A percentile compares a stretch with the other conserved stretches of the same genome.
phyloP scores from a whole-genome alignment of 352 stramenopile genomes.

The Pythium scleroteichum region DNA sequence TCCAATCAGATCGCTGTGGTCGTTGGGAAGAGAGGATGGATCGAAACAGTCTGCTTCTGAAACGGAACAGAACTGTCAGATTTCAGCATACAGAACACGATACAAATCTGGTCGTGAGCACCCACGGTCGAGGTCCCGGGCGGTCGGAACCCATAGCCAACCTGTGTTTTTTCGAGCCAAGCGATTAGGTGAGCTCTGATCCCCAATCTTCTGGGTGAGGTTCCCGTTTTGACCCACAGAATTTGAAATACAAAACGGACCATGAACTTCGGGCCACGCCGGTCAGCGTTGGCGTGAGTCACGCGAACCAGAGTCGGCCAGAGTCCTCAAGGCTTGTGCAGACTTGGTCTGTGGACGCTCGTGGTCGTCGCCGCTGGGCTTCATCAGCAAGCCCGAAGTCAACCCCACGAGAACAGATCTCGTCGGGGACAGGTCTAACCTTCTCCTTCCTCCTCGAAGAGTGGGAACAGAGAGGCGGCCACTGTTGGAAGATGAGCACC shows the following conservation, averaged over 20 bases:
- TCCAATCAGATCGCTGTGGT: conserved; percentile 13
- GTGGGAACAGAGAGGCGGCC: no score
- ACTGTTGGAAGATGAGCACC: no score
- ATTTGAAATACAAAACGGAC: conserved; percentile 4
- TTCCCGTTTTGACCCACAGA: not conserved
- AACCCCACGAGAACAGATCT: no score
- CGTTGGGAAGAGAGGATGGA: conserved; percentile 1
- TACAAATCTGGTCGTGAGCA: conserved; percentile 11
- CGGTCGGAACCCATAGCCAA: not conserved
- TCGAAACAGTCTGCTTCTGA: conserved; percentile 15
- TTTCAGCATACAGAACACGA: conserved; percentile 22
- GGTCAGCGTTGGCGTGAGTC: conserved; percentile 1
- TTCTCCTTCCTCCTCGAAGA: no score
- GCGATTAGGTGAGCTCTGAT: no score
- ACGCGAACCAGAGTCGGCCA: no score
- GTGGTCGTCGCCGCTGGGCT: no score
- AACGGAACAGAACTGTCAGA: conserved; percentile 26
- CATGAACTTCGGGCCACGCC: not conserved
- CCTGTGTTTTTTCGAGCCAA: not conserved
- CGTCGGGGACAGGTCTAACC: no score
- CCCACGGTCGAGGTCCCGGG: conserved; percentile 11
- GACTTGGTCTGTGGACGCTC: no score
- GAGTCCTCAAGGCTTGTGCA: no score
- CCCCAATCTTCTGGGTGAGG: no score
- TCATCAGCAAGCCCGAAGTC: no score